phyloP scores from a whole-genome alignment of 305 asterid genomes.

The Solanum hybrid region DNA sequence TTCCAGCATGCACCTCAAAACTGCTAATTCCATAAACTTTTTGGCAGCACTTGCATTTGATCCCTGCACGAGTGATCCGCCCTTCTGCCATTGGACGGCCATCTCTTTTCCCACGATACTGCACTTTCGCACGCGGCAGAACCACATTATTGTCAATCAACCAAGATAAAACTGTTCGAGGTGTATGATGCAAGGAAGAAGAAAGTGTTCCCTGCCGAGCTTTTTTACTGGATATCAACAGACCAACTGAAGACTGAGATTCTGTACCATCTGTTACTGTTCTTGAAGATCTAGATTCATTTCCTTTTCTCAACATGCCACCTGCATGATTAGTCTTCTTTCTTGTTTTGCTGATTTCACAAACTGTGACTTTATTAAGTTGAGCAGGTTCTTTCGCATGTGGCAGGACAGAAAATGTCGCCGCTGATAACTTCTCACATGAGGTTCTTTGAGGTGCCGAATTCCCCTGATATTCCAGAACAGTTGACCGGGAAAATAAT shows the following conservation, averaged over 20 bases:
- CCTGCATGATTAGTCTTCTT: slow-evolving; percentile 22
- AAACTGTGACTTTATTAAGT: slow-evolving; percentile 15
- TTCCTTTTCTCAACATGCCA: slow-evolving; percentile 23
- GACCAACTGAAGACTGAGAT: slow-evolving; percentile 24
- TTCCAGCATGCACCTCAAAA: slow-evolving; percentile 57
- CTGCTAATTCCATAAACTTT: slow-evolving; percentile 31
- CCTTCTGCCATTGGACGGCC: slow-evolving; percentile 38
- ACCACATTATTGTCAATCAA: slow-evolving; percentile 58
- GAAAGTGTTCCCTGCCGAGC: slow-evolving; percentile 27
- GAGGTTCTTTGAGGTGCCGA: background rate
- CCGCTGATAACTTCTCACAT: slow-evolving; percentile 5
- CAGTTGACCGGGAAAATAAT: slow-evolving; percentile 17
- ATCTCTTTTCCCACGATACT: slow-evolving; percentile 27
- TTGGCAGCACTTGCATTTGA: slow-evolving; percentile 59
- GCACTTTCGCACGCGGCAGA: slow-evolving; percentile 47
- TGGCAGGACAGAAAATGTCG: slow-evolving; percentile 14
- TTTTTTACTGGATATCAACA: slow-evolving; percentile 40
- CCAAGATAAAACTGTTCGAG: slow-evolving; percentile 60
- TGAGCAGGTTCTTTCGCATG: slow-evolving; percentile 15
- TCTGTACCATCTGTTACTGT: slow-evolving; percentile 16
- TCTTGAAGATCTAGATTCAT: slow-evolving; percentile 16
- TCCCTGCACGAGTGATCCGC: slow-evolving; percentile 65
- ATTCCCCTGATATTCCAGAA: slow-evolving; percentile 16
- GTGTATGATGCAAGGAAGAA: slow-evolving; percentile 37
- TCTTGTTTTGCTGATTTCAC: slow-evolving; percentile 10